Conservation (phyloP, 441 rosid species). For the Jatropha multifida region DNA sequence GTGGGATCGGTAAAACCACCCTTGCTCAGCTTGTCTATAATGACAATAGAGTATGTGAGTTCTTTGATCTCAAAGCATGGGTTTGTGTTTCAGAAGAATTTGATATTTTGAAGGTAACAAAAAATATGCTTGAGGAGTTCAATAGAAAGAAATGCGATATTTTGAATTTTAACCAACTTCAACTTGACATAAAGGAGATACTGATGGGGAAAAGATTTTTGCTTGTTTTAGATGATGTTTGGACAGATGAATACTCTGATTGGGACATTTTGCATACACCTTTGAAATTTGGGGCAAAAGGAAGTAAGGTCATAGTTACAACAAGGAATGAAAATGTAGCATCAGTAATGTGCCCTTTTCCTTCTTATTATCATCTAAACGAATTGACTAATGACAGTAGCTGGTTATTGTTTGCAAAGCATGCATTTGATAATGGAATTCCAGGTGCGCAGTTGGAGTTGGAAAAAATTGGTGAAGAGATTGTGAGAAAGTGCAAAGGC, state of each 20-base stretch:
- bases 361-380: neutral
- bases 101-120: neutral
- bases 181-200: neutral
- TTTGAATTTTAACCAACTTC: neutral
- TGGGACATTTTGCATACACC: neutral
- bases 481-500: neutral
- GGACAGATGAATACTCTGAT: neutral
- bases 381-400: neutral
- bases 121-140: neutral
- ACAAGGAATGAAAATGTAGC: neutral
- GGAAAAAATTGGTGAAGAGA: neutral
- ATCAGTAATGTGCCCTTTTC: neutral
- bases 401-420: neutral
- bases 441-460: neutral
- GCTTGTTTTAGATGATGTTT: neutral
- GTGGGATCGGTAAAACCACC: constrained; percentile 1
- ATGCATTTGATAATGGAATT: constrained; percentile 7
- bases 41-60: neutral
- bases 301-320: neutral
- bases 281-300: neutral
- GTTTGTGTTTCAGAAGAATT: neutral
- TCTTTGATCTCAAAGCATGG: constrained; percentile 2
- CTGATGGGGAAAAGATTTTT: neutral
- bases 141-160: neutral
- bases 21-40: neutral